Base-by-base conservation (phyloP, 2,329 filamentous ascomycete species). In the Ophiocordyceps camponoti-rufipedis region DNA sequence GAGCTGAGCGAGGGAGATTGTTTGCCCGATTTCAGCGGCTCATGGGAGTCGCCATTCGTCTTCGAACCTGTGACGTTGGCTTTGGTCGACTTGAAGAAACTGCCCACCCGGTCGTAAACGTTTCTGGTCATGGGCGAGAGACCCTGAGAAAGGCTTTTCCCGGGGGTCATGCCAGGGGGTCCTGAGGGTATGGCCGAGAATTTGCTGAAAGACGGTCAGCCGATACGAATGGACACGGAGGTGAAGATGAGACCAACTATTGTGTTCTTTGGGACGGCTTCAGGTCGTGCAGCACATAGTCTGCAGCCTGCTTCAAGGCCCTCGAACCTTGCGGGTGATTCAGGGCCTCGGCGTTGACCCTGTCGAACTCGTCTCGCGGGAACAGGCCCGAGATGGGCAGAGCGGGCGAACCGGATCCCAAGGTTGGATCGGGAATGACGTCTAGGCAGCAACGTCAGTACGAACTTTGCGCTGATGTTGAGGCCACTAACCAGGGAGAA, bases 201-300 rank as follows among this genome's bases (percentile, higher is more conserved):
- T 53, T 76, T 71, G 61, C 76, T 80, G 50, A 42, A 45, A 45
- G 44, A 11, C 42, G 31, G 57, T 66, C 48, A 63, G 56, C 50
- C 44, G 45, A 40, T 13, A 31, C 41, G 28, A 16, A 5, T 23
- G 38, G n/a, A 33, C 19, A 11, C 23, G 28, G 39, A 32, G 14
- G 19, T 13, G 12, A 33, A 35, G 44, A 12, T 31, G 9, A 31
- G 29, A 55, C 69, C 58, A 63, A 84, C 81, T 75, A 85, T 54
- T 81, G 66, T 10, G 82, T 80, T 50, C 83, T 67, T 49, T 80
- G 78, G n/a, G 80, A 74, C 2, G 78, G 73, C 55, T 79, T 78
- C 46, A 95, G 62, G 39, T 94, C 72, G 50, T 80, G 77, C 47
- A 85, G 75, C 29, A 95, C 69, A 58, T 89, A 80, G 53, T 82